Conservation (phyloP, 768 basidiomycete genomes). For the Lentinula sp. region DNA sequence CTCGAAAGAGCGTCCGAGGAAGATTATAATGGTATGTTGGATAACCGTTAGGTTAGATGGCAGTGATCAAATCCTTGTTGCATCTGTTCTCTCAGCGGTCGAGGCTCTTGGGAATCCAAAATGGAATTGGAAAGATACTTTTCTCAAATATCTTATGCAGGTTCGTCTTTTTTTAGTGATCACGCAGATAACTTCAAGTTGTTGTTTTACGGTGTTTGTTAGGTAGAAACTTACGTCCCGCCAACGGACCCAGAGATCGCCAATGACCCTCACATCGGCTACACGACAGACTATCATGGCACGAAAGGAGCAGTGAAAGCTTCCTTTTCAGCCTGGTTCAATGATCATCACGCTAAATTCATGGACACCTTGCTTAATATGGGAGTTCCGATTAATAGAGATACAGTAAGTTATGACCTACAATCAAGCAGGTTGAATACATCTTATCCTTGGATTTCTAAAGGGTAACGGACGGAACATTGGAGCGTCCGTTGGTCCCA, state of each 20-base stretch:
- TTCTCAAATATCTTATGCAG: background rate
- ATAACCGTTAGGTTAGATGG: background rate
- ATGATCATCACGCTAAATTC: background rate
- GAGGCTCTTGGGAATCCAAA: background rate
- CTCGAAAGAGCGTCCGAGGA: background rate
- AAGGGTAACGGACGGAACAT: background rate
- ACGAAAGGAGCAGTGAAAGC: background rate
- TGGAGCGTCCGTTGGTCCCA: background rate
- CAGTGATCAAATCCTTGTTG: background rate
- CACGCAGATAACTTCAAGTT: background rate
- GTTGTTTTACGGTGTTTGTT: background rate
- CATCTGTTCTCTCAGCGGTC: background rate
- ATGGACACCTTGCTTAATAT: background rate
- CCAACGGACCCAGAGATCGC: background rate
- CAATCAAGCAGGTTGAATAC: background rate
- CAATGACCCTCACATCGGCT: background rate
- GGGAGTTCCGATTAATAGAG: background rate
- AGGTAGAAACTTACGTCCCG: background rate
- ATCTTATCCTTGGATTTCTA: background rate
- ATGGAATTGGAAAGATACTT: background rate
- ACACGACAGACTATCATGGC: background rate
- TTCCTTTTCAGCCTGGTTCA: constrained; percentile 1
- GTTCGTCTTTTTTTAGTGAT: background rate
- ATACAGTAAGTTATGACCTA: background rate
- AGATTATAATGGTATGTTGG: background rate